Percentiles rank a stretch among this genome's conserved stretches.
These are phyloP conservation scores for Cinnamomum chago DNA, from an alignment of 164 flowering plant genomes.

Conservation along the genomic window DNA sequence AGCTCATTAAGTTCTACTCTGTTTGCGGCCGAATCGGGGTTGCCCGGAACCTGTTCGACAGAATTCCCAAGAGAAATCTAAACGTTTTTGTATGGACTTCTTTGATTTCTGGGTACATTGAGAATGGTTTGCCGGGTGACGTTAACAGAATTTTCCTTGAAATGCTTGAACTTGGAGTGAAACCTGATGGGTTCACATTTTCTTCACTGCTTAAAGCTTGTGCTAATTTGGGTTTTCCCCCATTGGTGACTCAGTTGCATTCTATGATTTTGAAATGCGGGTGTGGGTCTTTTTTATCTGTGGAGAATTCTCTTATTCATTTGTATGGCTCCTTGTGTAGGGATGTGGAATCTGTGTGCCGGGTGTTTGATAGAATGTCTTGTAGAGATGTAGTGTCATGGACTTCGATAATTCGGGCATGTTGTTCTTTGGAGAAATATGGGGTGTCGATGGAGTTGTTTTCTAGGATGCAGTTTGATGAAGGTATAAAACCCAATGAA, in stretches of 20 bases:
- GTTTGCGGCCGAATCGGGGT: slow-evolving; percentile 11
- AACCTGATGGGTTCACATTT: slow-evolving; percentile 4
- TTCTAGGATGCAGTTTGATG: slow-evolving; percentile 4
- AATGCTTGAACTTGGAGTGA: slow-evolving; percentile 4
- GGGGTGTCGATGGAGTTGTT: slow-evolving; percentile 5
- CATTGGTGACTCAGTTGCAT: background rate
- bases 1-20: background rate
- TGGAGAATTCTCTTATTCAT: background rate
- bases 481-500: slow-evolving; percentile 8
- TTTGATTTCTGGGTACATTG: slow-evolving; percentile 59
- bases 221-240: background rate
- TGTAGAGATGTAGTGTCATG: slow-evolving; percentile 15
- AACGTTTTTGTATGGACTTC: slow-evolving; percentile 77
- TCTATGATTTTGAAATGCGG: background rate
- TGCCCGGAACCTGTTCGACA: slow-evolving; percentile 50
- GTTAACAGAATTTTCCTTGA: slow-evolving; percentile 22
- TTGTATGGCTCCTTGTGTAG: slow-evolving; percentile 1
- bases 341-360: background rate
- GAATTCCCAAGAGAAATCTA: slow-evolving; percentile 22
- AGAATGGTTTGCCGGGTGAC: slow-evolving; percentile 28
- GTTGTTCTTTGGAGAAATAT: slow-evolving; percentile 1
- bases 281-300: background rate
- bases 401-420: slow-evolving; percentile 15
- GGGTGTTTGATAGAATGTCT: slow-evolving; percentile 12
- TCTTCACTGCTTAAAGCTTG: slow-evolving; percentile 7